Base-by-base conservation (phyloP, 495 filamentous ascomycete genomes). In the Entonaema liquescens region DNA sequence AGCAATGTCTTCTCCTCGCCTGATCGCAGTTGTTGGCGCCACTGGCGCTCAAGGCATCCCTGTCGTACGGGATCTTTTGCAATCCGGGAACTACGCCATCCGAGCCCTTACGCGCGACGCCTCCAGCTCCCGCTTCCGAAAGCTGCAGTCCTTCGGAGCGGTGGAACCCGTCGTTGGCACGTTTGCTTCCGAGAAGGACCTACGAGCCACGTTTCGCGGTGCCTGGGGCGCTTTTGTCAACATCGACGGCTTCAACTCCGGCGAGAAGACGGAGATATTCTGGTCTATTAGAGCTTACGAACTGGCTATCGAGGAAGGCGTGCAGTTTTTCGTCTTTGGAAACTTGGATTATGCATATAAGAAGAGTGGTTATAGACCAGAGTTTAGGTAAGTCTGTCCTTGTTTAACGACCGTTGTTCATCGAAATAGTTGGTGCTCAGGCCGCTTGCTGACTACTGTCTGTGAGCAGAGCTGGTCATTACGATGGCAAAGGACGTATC, bases 281-380 rank as follows among this genome's bases (percentile, higher is more conserved):
- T 88, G 83, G 81, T 85, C 82, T 12, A 85, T 85, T 17, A 80
- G 87, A 15, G 77, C 79, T 29, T 89, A 85, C 67, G 87, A 89
- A 55, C 75, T 89, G 2, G 85, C 87, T 0, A 66, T 83, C 40
- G 78, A 83, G 38, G 68, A 77, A 29, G 84, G 85, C 6, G 79
- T 88, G 17, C 78, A 83, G 72, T 81, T 84, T 72, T 89, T 83
- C 74, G 75, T 89, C 2, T 86, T 82, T 55, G 83, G 82, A 0
- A 83, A 80, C 59, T 73, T 86, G 6, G 84, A 87, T 42, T 87
- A 81, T 53, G 71, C 61, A 0, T 78, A 78, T 57, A 84, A 85
- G 76, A 80, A 83, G 67, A 71, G 78, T 52, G 82, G 80, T 1
- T 86, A 79, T 61, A 71, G 83, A 31, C 76, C 81, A 7, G 74